Evolutionary conservation across 225 moss, liverwort and hornwort genomes (phyloP).

Genomic region (Neckera pumila): DNA sequence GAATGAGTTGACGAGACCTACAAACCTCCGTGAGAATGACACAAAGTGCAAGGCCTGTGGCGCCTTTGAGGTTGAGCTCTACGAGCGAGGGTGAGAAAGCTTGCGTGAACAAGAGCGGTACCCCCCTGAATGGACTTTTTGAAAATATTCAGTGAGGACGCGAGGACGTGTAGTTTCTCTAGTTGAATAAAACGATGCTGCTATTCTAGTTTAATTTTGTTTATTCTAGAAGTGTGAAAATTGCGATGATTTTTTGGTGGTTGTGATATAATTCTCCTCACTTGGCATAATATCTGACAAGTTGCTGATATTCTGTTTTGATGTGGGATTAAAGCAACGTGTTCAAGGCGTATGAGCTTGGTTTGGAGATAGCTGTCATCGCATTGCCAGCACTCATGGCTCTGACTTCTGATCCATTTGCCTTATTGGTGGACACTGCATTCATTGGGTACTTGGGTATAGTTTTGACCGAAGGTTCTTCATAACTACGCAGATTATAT

Average conservation of each 20-base stretch:
- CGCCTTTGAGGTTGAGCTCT: neutral
- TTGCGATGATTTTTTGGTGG: neutral
- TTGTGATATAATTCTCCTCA: neutral
- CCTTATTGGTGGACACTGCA: conserved; percentile 83
- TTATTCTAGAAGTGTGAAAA: neutral
- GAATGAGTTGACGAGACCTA: neutral
- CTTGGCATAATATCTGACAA: neutral
- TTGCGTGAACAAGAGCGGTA: neutral
- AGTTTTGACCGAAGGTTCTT: neutral
- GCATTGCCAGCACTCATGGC: conserved; percentile 19
- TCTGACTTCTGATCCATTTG: conserved; percentile 71
- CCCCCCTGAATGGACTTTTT: conserved; percentile 7
- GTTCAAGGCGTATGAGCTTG: conserved; percentile 64
- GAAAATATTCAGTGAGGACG: neutral
- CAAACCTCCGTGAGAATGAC: neutral
- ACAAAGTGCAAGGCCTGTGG: neutral
- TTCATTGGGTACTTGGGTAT: conserved; percentile 79
- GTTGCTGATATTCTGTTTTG: neutral
- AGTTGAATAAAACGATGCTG: neutral
- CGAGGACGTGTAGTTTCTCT: neutral
- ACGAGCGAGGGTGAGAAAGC: neutral
- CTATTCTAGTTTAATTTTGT: neutral
- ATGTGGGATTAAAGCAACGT: conserved; percentile 22
- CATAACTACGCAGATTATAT: neutral
- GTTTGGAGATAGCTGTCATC: conserved; percentile 63